Base-by-base conservation (phyloP, 352 stramenopile genomes). In the Globisporangium cylindrosporum region DNA sequence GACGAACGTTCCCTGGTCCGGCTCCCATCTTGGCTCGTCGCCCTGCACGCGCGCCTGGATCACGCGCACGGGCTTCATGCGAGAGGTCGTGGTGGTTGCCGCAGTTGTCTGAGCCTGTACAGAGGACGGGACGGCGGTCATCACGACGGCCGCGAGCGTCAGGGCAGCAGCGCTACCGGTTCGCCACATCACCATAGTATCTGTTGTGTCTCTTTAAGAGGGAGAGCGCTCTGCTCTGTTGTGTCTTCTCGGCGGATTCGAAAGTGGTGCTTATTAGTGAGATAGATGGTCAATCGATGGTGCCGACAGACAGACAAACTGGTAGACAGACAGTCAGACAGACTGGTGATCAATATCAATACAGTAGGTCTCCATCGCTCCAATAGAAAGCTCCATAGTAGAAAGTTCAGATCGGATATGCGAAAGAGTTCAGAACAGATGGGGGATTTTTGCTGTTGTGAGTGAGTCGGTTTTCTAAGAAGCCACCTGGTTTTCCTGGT, bases 21-120 rank as follows among this genome's bases (percentile, higher is more conserved):
- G n/a, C n/a, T 67, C 51, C 66, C 66, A 70, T 20, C 36, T 22
- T 1, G 66, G 66, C 66, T 66, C 48, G 49, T 70, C 66, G 27
- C 66, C 66, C 48, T 70, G 66, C 25, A 70, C 59, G 49, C 66
- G 66, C 43, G 66, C 66, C 32, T 67, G 46, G 59, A 70, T 70
- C n/a, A 59, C 36, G 34, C 49, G 48, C 48, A 70, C 59, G 22
- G 56, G 22, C 25, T 67, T 38, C 56, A 70, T 69, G 36, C 51
- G 51, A 24, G 22, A 18, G 25, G 22, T 56, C 6, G 46, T 24
- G 9, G 51, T n/a, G 3, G 51, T 34, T 10, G 51, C n/a, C 3
- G 38, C 14, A 1, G 49, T 36, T 7, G 32, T 24, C 32, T 43
- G 46, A 0, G 48, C 49, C 8, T 41, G 15, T 34, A 25, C 24